phyloP scores from a whole-genome alignment of 2,329 filamentous ascomycete genomes.

The Monilinia fructigena region DNA sequence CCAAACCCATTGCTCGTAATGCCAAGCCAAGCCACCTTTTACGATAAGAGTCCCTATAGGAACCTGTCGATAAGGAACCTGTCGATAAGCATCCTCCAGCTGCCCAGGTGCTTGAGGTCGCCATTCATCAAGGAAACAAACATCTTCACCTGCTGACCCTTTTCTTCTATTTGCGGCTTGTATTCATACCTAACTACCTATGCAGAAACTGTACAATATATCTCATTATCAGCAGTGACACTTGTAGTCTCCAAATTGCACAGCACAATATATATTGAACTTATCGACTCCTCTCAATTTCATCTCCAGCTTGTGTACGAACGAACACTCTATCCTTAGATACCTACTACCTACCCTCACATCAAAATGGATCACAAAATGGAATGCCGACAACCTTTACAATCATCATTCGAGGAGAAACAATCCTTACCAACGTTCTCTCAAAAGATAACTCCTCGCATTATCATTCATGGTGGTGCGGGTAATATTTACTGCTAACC shows the following conservation, averaged over 20 bases:
- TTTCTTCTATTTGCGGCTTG: not conserved
- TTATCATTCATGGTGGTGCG: conserved; percentile 60
- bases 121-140: not conserved
- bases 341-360: not conserved
- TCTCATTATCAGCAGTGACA: not conserved
- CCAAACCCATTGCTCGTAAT: not conserved
- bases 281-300: conserved; percentile 4
- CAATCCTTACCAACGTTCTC: conserved; percentile 12
- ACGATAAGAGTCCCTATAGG: not conserved
- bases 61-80: not conserved
- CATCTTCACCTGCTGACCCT: not conserved
- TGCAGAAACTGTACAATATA: not conserved
- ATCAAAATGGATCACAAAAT: conserved; percentile 24
- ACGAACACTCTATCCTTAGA: not conserved
- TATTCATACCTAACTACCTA: not conserved
- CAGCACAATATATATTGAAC: not conserved
- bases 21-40: not conserved
- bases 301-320: not conserved
- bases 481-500: conserved; percentile 62
- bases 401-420: conserved; percentile 16
- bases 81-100: not conserved
- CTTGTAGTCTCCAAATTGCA: not conserved
- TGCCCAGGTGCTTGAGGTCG: not conserved
- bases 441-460: conserved; percentile 27
- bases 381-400: conserved; percentile 29